phyloP scores from a whole-genome alignment of 257 asterid species.

The Penstemon barbatus region DNA sequence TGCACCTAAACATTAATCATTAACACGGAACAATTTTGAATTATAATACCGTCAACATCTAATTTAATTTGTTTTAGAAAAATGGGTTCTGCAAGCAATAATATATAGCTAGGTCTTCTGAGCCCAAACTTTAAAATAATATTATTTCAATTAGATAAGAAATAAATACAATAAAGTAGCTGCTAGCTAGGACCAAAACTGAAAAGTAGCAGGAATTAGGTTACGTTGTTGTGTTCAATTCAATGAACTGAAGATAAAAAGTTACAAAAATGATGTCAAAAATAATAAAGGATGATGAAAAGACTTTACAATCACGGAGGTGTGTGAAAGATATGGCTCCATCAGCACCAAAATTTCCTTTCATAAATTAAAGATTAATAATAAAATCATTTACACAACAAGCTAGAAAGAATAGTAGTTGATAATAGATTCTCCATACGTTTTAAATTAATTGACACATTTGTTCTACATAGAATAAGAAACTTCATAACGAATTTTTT shows the following conservation, averaged over 20 bases:
- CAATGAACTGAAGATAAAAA: slow-evolving; percentile 26
- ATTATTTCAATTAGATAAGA: background rate
- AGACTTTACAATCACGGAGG: slow-evolving; percentile 28
- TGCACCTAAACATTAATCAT: no score
- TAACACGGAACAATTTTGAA: no score
- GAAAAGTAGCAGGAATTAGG: background rate
- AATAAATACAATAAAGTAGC: background rate
- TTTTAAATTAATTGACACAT: background rate
- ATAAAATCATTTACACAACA: no score
- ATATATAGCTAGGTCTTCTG: no score
- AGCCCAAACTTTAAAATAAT: background rate
- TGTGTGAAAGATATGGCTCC: slow-evolving; percentile 1
- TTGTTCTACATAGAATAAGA: background rate
- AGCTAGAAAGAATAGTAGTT: background rate
- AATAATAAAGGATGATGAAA: slow-evolving; percentile 25
- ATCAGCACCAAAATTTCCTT: background rate
- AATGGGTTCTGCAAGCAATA: no score
- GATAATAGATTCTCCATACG: background rate
- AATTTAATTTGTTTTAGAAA: no score
- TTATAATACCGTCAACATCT: no score
- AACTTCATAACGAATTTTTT: no score
- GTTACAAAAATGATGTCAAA: slow-evolving; percentile 5
- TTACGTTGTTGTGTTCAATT: background rate
- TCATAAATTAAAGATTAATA: background rate
- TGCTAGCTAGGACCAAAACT: background rate